A percentile compares a stretch with the other conserved stretches of the same genome.
Conservation (phyloP, 805 yeast genomes). For the Spathaspora hagerdaliae region DNA sequence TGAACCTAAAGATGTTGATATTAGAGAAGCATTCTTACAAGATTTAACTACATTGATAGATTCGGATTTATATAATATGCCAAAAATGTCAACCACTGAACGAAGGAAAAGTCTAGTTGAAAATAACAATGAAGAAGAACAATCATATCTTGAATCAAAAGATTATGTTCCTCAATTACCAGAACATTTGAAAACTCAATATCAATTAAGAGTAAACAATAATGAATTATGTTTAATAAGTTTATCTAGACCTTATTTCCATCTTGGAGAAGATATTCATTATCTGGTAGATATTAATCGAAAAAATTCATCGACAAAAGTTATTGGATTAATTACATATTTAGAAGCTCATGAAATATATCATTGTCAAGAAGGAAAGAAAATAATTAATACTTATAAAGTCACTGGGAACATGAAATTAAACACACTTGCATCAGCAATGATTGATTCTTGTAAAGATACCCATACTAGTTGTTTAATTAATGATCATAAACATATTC, state of each 20-base stretch:
- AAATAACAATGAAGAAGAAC: slow-evolving; percentile 11
- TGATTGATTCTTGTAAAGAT: slow-evolving; percentile 9
- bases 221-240: slow-evolving; percentile 27
- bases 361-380: slow-evolving; percentile 15
- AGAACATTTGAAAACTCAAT: slow-evolving; percentile 27
- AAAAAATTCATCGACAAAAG: slow-evolving; percentile 11
- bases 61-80: slow-evolving; percentile 29
- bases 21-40: slow-evolving; percentile 17
- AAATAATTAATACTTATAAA: slow-evolving; percentile 23
- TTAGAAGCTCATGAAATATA: slow-evolving; percentile 39
- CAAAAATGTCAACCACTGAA: slow-evolving; percentile 29
- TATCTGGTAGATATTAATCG: slow-evolving; percentile 25
- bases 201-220: slow-evolving; percentile 32
- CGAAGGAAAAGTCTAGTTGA: slow-evolving; percentile 24
- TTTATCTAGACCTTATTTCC: slow-evolving; percentile 31
- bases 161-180: slow-evolving; percentile 24
- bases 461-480: slow-evolving; percentile 10
- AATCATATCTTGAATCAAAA: background rate
- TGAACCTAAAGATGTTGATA: background rate
- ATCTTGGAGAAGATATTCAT: slow-evolving; percentile 36
- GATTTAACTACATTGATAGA: slow-evolving; percentile 31
- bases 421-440: slow-evolving; percentile 29
- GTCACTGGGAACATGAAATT: slow-evolving; percentile 31
- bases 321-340: slow-evolving; percentile 30
- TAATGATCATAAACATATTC: slow-evolving; percentile 27